phyloP scores from a whole-genome alignment of 2,329 filamentous ascomycete species.

The Fusarium tjaetaba region DNA sequence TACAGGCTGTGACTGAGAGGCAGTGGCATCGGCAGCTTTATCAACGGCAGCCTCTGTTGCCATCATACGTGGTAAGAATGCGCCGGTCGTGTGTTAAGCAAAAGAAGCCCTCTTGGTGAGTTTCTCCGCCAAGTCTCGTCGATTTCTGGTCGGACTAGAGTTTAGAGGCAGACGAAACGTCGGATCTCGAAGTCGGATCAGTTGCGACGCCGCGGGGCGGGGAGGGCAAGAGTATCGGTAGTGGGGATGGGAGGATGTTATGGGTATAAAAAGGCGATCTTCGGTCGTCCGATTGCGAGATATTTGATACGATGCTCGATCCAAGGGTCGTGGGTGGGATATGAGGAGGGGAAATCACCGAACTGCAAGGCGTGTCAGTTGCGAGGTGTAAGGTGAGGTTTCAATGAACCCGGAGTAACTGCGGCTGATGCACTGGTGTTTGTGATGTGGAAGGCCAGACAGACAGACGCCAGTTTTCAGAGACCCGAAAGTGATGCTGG shows the following conservation, averaged over 20 bases:
- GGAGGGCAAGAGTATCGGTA: slow-evolving; percentile 26
- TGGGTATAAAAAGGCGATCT: slow-evolving; percentile 16
- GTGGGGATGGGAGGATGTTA: slow-evolving; percentile 6
- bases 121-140: slow-evolving; percentile 38
- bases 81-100: slow-evolving; percentile 46
- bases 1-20: slow-evolving; percentile 58
- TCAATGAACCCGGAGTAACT: slow-evolving; percentile 41
- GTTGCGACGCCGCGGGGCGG: slow-evolving; percentile 39
- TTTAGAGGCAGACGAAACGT: slow-evolving; percentile 26
- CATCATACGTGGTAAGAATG: slow-evolving; percentile 68
- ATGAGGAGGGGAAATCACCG: slow-evolving; percentile 26
- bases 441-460: slow-evolving; percentile 43
- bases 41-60: slow-evolving; percentile 68
- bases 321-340: slow-evolving; percentile 24
- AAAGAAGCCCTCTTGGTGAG: slow-evolving; percentile 42
- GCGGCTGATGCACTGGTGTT: slow-evolving; percentile 40
- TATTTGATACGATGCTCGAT: slow-evolving; percentile 14
- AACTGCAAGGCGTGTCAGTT: slow-evolving; percentile 35
- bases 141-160: slow-evolving; percentile 24
- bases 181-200: slow-evolving; percentile 20
- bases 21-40: slow-evolving; percentile 64
- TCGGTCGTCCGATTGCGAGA: slow-evolving; percentile 21
- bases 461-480: slow-evolving; percentile 26
- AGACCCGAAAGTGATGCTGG: slow-evolving; percentile 3
- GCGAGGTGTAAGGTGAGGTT: slow-evolving; percentile 40